Evolutionary conservation across 108 stramenopile species (phyloP).

Genomic region (Fistulifera pelliculosa): DNA sequence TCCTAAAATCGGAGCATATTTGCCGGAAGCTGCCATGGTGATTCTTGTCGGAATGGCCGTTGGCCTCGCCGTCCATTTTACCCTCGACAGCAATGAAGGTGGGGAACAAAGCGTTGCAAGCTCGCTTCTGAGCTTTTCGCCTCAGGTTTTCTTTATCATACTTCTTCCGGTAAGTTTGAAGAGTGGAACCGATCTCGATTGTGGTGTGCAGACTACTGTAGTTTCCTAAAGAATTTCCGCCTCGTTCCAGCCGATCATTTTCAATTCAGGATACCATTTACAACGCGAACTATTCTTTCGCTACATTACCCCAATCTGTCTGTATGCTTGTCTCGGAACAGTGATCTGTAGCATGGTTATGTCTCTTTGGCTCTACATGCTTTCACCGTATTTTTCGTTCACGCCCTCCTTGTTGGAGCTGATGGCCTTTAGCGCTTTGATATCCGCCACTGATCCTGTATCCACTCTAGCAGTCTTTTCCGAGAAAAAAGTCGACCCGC

Average conservation of each 20-base stretch:
- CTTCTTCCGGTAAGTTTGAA: slow-evolving; percentile 42
- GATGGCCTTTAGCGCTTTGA: slow-evolving; percentile 68
- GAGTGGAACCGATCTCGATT: too few relatives aligned
- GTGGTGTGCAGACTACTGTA: too few relatives aligned
- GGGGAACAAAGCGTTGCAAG: slow-evolving; percentile 13
- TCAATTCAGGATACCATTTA: slow-evolving; percentile 71
- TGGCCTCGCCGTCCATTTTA: slow-evolving; percentile 30
- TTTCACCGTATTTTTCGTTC: slow-evolving; percentile 23
- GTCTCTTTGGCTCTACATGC: slow-evolving; percentile 33
- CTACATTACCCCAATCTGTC: slow-evolving; percentile 44
- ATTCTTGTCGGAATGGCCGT: slow-evolving; percentile 48
- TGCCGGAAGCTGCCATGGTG: slow-evolving; percentile 72
- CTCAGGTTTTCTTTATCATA: slow-evolving; percentile 64
- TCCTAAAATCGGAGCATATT: slow-evolving; percentile 29
- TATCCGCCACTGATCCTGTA: slow-evolving; percentile 83
- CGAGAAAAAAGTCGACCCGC: slow-evolving; percentile 70
- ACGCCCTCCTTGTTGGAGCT: slow-evolving; percentile 47
- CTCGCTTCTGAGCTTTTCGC: slow-evolving; percentile 45
- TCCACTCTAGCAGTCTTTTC: slow-evolving; percentile 77
- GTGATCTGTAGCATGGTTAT: slow-evolving; percentile 46
- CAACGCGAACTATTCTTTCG: slow-evolving; percentile 53
- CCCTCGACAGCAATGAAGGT: slow-evolving; percentile 14
- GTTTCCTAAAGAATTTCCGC: too few relatives aligned
- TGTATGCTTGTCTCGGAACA: slow-evolving; percentile 73
- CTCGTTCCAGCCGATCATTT: slow-evolving; percentile 55